These are phyloP conservation scores for Picochlorum sp. DNA, from an alignment of 139 green algal species.

Conservation along the genomic window DNA sequence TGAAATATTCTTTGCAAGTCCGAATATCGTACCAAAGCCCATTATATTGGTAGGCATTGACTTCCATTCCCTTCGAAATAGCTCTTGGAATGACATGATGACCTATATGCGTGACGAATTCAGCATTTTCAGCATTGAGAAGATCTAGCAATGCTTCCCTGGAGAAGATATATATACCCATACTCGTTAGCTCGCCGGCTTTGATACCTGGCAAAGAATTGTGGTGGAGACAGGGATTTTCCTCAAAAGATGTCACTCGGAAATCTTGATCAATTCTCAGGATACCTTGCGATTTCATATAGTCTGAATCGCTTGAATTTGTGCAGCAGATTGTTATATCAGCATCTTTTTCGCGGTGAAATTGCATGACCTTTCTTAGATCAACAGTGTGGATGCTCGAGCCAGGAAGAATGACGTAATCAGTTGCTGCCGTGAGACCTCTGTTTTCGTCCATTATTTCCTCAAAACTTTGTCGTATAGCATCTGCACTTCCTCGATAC, in stretches of 20 bases:
- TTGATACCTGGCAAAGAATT: constrained; percentile 67
- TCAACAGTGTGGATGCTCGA: constrained; percentile 34
- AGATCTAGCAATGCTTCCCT: constrained; percentile 31
- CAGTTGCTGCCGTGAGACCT: constrained; percentile 20
- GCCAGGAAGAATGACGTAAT: constrained; percentile 39
- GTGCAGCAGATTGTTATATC: constrained; percentile 48
- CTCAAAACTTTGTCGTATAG: constrained; percentile 37
- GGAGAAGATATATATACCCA: constrained; percentile 80
- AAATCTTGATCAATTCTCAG: constrained; percentile 63
- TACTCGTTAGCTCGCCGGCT: constrained; percentile 77
- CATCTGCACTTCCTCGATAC: constrained; percentile 43
- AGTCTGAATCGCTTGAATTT: constrained; percentile 9
- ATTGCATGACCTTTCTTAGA: constrained; percentile 19
- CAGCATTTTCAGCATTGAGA: constrained; percentile 29
- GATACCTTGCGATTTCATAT: constrained; percentile 15
- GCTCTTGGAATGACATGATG: constrained; percentile 72
- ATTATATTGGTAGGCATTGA: constrained; percentile 85
- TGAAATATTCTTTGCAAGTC: constrained; percentile 62
- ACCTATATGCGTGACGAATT: constrained; percentile 60
- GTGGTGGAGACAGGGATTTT: constrained; percentile 32
- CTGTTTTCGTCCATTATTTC: constrained; percentile 24
- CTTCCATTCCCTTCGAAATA: constrained; percentile 45
- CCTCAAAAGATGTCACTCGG: constrained; percentile 53
- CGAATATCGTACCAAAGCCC: constrained; percentile 67
- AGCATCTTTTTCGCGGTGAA: constrained; percentile 27